phyloP scores from a whole-genome alignment of 2,329 filamentous ascomycete genomes.

The Aspergillus quadricinctus region DNA sequence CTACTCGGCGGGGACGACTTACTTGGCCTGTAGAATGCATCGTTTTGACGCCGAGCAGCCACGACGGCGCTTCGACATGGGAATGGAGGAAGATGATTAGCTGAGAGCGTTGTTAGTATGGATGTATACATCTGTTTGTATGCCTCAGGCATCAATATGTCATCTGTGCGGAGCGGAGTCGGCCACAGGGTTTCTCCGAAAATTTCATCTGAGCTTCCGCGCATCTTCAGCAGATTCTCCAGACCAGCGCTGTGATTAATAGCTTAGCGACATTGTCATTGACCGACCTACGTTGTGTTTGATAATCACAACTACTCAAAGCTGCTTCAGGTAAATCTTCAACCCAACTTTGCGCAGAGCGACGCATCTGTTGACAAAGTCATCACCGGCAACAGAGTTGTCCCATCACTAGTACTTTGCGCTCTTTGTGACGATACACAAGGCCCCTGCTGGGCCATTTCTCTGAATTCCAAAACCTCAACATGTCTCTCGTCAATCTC shows the following conservation, averaged over 20 bases:
- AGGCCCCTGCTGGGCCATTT: conserved; percentile 19
- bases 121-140: background rate
- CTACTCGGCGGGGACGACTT: conserved; percentile 9
- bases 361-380: background rate
- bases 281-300: background rate
- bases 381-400: background rate
- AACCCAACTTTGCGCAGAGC: background rate
- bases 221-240: conserved; percentile 10
- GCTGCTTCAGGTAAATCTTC: background rate
- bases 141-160: conserved; percentile 1
- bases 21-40: conserved; percentile 14
- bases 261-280: background rate
- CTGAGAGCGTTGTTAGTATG: conserved; percentile 1
- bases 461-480: conserved; percentile 16
- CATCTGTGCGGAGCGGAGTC: conserved; percentile 7
- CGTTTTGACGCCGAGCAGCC: conserved; percentile 17
- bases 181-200: conserved; percentile 30
- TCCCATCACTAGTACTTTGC: background rate
- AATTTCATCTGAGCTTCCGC: conserved; percentile 29
- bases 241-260: background rate
- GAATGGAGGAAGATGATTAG: conserved; percentile 8
- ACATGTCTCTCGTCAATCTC: conserved; percentile 71
- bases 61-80: conserved; percentile 16
- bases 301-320: background rate
- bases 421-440: background rate